phyloP scores from a whole-genome alignment of 164 flowering plant genomes.

The Cinnamomum micranthum region DNA sequence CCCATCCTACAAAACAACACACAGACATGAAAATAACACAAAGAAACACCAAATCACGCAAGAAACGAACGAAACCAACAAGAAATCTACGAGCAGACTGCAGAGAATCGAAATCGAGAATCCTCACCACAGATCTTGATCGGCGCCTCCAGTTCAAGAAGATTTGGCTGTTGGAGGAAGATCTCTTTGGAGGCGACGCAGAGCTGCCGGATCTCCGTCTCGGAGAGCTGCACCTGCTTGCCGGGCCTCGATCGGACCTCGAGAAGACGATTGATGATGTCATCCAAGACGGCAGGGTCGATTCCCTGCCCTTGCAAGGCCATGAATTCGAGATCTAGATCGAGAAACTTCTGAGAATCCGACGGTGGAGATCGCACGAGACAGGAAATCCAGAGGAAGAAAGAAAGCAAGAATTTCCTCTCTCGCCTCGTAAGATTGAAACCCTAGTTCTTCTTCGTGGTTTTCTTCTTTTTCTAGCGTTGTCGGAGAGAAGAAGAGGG shows the following conservation, averaged over 20 bases:
- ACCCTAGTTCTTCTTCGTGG: background rate
- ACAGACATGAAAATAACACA: background rate
- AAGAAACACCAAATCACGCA: background rate
- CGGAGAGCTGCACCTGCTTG: slow-evolving; percentile 50
- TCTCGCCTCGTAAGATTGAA: background rate
- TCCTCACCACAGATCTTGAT: slow-evolving; percentile 56
- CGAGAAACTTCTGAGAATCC: background rate
- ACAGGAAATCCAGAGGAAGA: background rate
- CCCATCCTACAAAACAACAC: background rate
- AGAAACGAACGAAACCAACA: background rate
- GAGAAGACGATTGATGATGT: slow-evolving; percentile 41
- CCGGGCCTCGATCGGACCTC: slow-evolving; percentile 43
- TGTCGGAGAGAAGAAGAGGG: background rate
- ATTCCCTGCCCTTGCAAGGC: slow-evolving; percentile 35
- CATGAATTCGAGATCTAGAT: slow-evolving; percentile 10
- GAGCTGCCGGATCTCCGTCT: slow-evolving; percentile 48
- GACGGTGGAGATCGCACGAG: background rate
- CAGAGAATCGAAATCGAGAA: background rate
- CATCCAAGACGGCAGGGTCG: slow-evolving; percentile 40
- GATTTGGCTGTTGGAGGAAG: slow-evolving; percentile 48
- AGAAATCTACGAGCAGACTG: background rate
- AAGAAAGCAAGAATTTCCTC: background rate
- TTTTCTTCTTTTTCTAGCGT: slow-evolving; percentile 2
- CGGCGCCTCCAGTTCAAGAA: slow-evolving; percentile 54
- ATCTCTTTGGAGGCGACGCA: slow-evolving; percentile 36